Evolutionary conservation across 73 alveolate species (phyloP), one percentile per base, ranked within the genome.

Genomic region (Effrenium voratum): DNA sequence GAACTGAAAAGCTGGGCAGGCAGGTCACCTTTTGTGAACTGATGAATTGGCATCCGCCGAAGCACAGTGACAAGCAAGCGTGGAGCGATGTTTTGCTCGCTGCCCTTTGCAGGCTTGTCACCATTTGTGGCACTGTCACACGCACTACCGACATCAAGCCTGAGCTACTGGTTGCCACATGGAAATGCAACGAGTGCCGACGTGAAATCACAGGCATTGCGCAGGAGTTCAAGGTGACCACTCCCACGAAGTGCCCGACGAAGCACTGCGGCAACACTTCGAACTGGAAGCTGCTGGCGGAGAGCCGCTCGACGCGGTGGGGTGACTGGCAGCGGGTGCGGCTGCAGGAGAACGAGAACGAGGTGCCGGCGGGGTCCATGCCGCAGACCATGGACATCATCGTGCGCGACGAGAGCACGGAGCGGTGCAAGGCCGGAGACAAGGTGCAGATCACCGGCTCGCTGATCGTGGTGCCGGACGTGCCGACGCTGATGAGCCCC

Each of bases 341-440:
- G 99, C 99, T 99, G 30, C 99, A 90, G 75, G 97, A 90, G 57
- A 90, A 90, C 75, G 97, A 90, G 87, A 66, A 90, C 38, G 97
- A 90, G 44, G 86, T 90, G 36, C 97, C 97, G 8, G 97, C 97
- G 68, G 97, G 99, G 1, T 99, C 99, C 40, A 99, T 99, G 99
- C 99, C 99, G 24, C 99, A 99, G 91, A 99, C 99, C 68, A 99
- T 99, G 81, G 99, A 99, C 98, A 99, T 99, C 36, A 99, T 99
- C 32, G 99, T 99, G 63, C 99, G 99, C 82, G 99, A 99, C 77
- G 99, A 99, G 99, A 99, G 72, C 99, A 99, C 99, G 82, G 99
- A 76, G 99, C 99, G 28, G 99, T 99, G 99, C 99, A 99, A 72
- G 99, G 92, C 98, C 38, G 98, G 98, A 10, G 98, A 92, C 81